phyloP scores from a whole-genome alignment of 108 stramenopile genomes.

The Nannochloropsis gaditana region DNA sequence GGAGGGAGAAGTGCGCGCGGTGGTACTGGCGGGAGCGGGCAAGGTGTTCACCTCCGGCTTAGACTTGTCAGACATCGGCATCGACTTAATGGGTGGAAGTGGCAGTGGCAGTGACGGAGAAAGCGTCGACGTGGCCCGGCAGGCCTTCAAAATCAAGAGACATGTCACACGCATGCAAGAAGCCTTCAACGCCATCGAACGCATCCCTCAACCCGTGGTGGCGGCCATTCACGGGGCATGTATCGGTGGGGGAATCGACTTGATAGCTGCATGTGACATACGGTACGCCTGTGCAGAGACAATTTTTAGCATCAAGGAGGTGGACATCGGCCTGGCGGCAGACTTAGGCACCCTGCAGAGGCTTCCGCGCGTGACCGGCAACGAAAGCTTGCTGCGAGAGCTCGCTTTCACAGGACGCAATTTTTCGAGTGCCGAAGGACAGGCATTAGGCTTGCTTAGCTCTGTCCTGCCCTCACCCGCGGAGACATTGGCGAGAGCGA shows the following conservation, averaged over 20 bases:
- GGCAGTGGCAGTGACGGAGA: not conserved
- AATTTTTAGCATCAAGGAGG: conserved; percentile 55
- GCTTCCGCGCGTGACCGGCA: conserved; percentile 56
- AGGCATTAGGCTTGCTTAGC: conserved; percentile 28
- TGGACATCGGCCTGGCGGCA: conserved; percentile 55
- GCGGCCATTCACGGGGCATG: conserved; percentile 57
- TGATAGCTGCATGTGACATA: conserved; percentile 55
- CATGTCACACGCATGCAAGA: conserved; percentile 52
- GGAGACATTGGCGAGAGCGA: conserved; percentile 29
- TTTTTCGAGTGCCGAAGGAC: conserved; percentile 30
- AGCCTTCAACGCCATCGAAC: conserved; percentile 51
- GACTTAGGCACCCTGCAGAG: conserved; percentile 59
- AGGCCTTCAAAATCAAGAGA: conserved; percentile 39
- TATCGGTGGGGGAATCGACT: conserved; percentile 57
- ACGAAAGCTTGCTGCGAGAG: conserved; percentile 53
- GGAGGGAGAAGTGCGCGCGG: conserved; percentile 38
- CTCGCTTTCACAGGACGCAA: conserved; percentile 53
- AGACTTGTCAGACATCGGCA: conserved; percentile 46
- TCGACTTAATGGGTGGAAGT: conserved; percentile 25
- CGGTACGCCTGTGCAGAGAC: conserved; percentile 50
- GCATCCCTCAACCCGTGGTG: conserved; percentile 53
- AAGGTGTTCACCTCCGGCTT: conserved; percentile 52
- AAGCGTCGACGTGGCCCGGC: conserved; percentile 36
- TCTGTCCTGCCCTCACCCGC: conserved; percentile 5
- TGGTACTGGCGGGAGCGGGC: conserved; percentile 48